Evolutionary conservation across 2,329 filamentous ascomycete genomes (phyloP).

Genomic region (Ciborinia camelliae): DNA sequence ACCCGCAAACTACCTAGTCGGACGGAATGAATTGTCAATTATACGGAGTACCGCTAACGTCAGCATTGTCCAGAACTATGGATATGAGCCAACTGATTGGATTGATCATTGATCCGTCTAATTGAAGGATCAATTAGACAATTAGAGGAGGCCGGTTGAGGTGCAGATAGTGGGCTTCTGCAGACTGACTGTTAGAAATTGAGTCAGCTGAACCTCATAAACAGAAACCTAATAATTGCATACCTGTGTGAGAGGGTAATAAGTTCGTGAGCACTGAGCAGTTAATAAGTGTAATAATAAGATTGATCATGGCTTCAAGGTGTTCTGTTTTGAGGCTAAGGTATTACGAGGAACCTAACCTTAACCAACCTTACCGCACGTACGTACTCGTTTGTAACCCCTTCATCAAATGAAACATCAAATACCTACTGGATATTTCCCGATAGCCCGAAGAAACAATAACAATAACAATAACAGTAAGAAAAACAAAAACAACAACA

Average conservation of each 20-base stretch:
- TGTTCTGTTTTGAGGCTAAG: neutral
- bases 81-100: neutral
- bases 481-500: neutral
- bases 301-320: neutral
- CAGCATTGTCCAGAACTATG: neutral
- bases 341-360: no score
- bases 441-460: neutral
- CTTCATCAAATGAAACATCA: neutral
- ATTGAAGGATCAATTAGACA: no score
- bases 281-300: no score
- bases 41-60: neutral
- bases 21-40: neutral
- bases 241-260: no score
- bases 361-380: no score
- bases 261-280: no score
- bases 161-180: constrained; percentile 3
- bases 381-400: neutral
- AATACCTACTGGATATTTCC: neutral
- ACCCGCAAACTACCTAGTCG: neutral
- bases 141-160: neutral
- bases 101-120: neutral
- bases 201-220: neutral
- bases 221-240: no score
- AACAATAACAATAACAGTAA: neutral
- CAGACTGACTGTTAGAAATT: neutral